Conservation (phyloP, 139 green algal genomes). For the Desmodesmus armatus region DNA sequence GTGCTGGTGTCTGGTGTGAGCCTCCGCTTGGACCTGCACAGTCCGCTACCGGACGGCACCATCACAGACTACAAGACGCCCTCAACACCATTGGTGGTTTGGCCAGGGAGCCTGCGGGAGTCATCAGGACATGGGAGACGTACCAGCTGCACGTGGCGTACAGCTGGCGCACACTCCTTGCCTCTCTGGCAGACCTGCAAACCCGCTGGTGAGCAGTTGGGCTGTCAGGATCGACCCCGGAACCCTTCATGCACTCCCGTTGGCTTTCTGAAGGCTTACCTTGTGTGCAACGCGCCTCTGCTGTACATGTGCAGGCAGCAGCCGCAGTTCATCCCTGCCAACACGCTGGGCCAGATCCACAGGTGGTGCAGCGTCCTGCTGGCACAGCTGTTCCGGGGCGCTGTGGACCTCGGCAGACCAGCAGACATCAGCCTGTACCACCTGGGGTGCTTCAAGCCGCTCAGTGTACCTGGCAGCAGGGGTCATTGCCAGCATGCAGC, state of each 20-base stretch:
- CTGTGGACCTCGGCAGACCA: conserved; percentile 17
- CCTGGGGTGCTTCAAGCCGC: conserved; percentile 14
- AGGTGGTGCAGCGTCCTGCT: background rate
- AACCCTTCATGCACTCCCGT: no score
- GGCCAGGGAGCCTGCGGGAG: background rate
- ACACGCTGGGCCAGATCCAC: conserved; percentile 4
- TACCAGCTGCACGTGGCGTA: conserved; percentile 6
- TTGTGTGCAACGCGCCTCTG: no score
- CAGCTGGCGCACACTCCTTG: background rate
- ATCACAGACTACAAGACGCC: background rate
- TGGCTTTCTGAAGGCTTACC: no score
- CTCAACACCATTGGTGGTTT: background rate
- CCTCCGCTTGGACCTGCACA: background rate
- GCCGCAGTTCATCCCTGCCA: conserved; percentile 6
- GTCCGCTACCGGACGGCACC: conserved; percentile 5
- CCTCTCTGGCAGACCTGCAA: background rate
- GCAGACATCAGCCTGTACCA: conserved; percentile 27
- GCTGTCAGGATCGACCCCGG: background rate
- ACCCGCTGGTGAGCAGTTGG: background rate
- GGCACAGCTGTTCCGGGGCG: conserved; percentile 1
- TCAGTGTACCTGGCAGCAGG: conserved; percentile 7
- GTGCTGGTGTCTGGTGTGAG: background rate
- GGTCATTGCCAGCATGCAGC: background rate
- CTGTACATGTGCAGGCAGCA: background rate
- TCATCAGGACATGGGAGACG: background rate